Base-by-base conservation (phyloP, 805 yeast species). In the Wickerhamiella galacta region DNA sequence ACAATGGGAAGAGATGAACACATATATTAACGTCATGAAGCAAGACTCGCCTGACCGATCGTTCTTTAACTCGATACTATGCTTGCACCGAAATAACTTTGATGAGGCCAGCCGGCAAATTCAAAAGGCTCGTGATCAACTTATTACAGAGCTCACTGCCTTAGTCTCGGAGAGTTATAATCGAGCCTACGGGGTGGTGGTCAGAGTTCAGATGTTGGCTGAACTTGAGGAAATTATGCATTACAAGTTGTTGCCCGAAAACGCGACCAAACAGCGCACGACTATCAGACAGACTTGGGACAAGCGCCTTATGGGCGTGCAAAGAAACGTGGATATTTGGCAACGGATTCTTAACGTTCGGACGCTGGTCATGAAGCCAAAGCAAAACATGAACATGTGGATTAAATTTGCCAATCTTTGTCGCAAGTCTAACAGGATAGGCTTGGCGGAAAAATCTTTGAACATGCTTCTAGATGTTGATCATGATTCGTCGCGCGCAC, bases 301-400 rank as follows among this genome's bases (percentile, higher is more conserved):
- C 49, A 79, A 80, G 32, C 68, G 99, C 46, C 60, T 90, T 32
- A 59, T 81, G 39, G 96, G 96, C 2, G 83, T 95, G 49, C 98
- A 90, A 57, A 68, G 90, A 45, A 90, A 90, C 57, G 96, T 90
- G 32, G 99, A 90, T 57, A 83, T 85, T n/a, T 90, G 99, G 98
- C 95, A 87, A 53, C 65, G 95, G 48, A 75, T 90, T 72, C 64
- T 90, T 39, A 80, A 85, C 51, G 94, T 87, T 2, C 66, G 98
- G 36, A 87, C 95, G 0, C 63, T 90, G 30, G 96, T 90, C 10
- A 79, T 90, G 28, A 76, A 77, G 41, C 99, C 98, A 2, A 81
- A 85, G 43, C 93, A 90, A 47, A 95, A 90, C 51, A 78, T 85
- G 90, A 90, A 80, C 34, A 81, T 85, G 70, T 83, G 96, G 95